Evolutionary conservation across 805 yeast genomes (phyloP), one percentile per base, ranked within the genome.

Genomic region (Wickerhamomyces xylosicus): DNA sequence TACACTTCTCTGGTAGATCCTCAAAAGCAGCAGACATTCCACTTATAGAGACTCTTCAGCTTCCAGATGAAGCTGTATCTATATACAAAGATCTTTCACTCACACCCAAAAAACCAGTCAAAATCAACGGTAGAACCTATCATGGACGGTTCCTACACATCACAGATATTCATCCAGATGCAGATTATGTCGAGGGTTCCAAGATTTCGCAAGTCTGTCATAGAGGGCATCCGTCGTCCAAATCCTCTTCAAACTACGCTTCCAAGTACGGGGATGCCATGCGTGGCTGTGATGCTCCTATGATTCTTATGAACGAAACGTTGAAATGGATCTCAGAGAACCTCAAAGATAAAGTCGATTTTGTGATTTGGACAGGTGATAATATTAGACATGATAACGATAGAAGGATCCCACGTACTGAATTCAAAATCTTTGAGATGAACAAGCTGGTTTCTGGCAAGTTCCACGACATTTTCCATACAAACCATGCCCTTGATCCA

Each of bases 331-430:
- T 85, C 2, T 57, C 66, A 17, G 63, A 66, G 11, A 77, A 84
- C 43, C 56, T 85, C 42, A 72, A 67, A 43, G 92, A 83, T 56
- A 77, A 85, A 47, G 77, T 85, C 36, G 95, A 85, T 56, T 85
- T 85, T 58, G 79, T 85, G 11, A 71, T 85, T 13, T 85, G 95
- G 95, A 85, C 95, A 0, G 95, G 95, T 25, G 95, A 85, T 59
- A 85, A 85, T 50, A 74, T 83, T 35, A 68, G 95, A 40, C 95
- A 85, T 56, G 95, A 85, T 56, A 82, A 79, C 50, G 95, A 85
- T 59, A 65, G 94, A 53, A 54, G 56, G 17, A 61, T 62, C 50
- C 95, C 95, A 3, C 71, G 95, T 63, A 74, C 84, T 1, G 94
- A 85, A 51, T 51, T 53, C 41, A 74, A 77, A 41, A 85, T 85